Percentiles rank a stretch among this genome's conserved stretches.
Evolutionary conservation across 441 rosid genomes (phyloP).

Genomic region (Syzygium syzygioides): DNA sequence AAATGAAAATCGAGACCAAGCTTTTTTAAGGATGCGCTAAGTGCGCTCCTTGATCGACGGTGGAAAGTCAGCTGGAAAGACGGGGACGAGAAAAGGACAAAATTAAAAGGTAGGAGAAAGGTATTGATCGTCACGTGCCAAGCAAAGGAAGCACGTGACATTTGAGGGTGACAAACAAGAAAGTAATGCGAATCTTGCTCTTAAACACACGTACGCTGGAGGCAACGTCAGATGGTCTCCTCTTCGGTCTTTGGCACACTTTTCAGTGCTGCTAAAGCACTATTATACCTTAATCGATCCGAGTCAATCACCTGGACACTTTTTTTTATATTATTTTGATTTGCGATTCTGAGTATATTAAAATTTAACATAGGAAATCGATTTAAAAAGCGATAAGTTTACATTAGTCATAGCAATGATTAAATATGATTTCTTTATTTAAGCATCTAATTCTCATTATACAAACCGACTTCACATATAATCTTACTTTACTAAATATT

Average conservation of each 20-base stretch:
- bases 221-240: background rate
- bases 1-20: too few relatives aligned
- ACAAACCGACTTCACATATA: fast-evolving
- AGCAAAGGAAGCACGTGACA: background rate
- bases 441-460: fast-evolving
- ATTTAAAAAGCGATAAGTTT: background rate
- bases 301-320: background rate
- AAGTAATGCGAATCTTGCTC: fast-evolving
- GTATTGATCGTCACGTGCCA: fast-evolving
- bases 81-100: background rate
- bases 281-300: fast-evolving
- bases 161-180: fast-evolving
- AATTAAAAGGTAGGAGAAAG: background rate
- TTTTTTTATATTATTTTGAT: background rate
- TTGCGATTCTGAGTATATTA: background rate
- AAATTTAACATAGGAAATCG: background rate
- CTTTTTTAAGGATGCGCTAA: too few relatives aligned
- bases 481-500: fast-evolving
- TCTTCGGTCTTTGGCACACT: fast-evolving
- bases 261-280: background rate
- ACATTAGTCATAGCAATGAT: fast-evolving
- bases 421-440: fast-evolving
- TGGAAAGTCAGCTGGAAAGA: fast-evolving
- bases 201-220: fast-evolving
- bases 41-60: fast-evolving